Evolutionary conservation across 305 asterid genomes (phyloP), one percentile per base, ranked within the genome.

Genomic region (Fraxinus baroniana): DNA sequence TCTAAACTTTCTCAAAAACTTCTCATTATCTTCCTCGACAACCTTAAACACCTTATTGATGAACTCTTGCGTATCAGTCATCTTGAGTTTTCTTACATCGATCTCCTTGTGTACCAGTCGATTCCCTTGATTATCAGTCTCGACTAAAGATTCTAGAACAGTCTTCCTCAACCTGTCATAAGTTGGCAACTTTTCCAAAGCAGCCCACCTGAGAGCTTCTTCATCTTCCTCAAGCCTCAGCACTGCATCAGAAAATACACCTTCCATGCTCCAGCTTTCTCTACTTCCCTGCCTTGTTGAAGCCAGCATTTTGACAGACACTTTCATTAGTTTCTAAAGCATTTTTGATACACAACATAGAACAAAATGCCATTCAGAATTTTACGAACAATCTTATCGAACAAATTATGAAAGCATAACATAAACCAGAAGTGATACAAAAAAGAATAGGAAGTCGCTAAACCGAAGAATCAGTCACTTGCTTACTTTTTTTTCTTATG

Each of bases 21-120:
- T 88, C 74, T 86, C 94, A 55, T 91, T 90, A 76, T 91, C 97
- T 80, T 93, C 95, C 76, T 90, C 93, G 0, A 91, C 88, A 49
- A 89, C 90, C 86, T 81, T 89, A 66, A 91, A 89, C 62, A 88
- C 68, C 7, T 87, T 81, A 49, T 91, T 87, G 52, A 93, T 83
- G 82, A 93, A 86, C 70, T 86, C 86, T 76, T 86, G 87, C 0
- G 84, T 85, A 1, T 89, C 92, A 44, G 88, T 82, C 49, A 44
- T 32, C 33, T 87, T 88, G 9, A 93, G 85, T 33, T 90, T 85
- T 55, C 87, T 70, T 0, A 93, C 95, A 82, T 91, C 92, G 3
- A 89, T 87, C 81, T 86, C 88, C 82, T 84, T 82, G 74, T 82
- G 87, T 28, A 84, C 83, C 7, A 79, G 57, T 70, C 32, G 75